Evolutionary conservation across 257 asterid genomes (phyloP), one percentile per base, ranked within the genome.

Genomic region (Petunia secreta): DNA sequence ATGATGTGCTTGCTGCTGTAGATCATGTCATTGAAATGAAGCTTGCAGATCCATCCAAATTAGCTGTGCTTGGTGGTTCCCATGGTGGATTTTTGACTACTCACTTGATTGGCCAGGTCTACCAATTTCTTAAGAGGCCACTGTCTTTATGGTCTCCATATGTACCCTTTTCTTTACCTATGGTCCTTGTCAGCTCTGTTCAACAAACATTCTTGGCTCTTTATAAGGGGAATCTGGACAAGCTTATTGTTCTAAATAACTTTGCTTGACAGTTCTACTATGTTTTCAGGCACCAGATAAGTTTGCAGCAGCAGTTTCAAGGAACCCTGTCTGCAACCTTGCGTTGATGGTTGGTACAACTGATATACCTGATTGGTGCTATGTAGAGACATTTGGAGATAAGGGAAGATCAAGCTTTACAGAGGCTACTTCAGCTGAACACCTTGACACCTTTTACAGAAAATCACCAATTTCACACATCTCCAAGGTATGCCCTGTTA

Each of bases 1-100:
- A 58, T 79, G 99, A 96, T 78, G 97, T 94, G 44, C 91, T 96
- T 80, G 86, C 91, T 78, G 97, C 99, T 74, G 8, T 91, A 78
- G 98, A 96, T 85, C 85, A 87, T 79, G 91, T 82, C 80, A 63
- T 91, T 69, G 91, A 81, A 64, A 85, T 81, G 79, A 95, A 93
- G 81, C 97, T 96, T 59, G 98, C 92, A 4, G 92, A 96, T 87
- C 95, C 98, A 25, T 90, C 97, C 78, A 94, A 94, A 85, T 82
- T 96, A 86, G 92, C 91, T 1, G 98, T 96, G 50, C 79, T 91
- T 40, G 99, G 99, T 68, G 98, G 97, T 64, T 96, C 99, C 4
- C 99, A 96, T 76, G 99, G 99, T 86, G 99, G 99, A 79, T 96
- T 96, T 86, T 84, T 96, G 86, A 91, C 98, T 6, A 92, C 99